Conservation (phyloP, 208 protist species). For the Herpetomonas muscarum region DNA sequence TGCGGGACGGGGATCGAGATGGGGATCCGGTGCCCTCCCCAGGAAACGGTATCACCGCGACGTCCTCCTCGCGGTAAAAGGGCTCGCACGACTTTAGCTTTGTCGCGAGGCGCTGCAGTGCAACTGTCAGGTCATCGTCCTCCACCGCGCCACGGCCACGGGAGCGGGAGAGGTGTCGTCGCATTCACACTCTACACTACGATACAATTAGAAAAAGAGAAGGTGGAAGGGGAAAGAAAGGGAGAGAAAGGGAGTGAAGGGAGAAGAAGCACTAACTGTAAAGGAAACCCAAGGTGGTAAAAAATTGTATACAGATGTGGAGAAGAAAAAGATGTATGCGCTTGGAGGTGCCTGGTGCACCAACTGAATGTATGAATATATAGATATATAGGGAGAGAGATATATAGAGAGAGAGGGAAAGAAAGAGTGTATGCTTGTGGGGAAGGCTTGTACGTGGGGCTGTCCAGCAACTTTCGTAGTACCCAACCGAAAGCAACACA, state of each 20-base stretch:
- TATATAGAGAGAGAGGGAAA: too few relatives aligned
- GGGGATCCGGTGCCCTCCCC: conserved; percentile 23
- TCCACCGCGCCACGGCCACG: conserved; percentile 20
- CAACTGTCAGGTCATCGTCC: conserved; percentile 37
- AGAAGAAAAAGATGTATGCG: too few relatives aligned
- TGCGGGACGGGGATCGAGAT: conserved; percentile 20
- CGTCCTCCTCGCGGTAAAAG: conserved; percentile 75
- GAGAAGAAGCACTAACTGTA: not conserved
- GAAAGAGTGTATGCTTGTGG: too few relatives aligned
- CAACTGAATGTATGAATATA: too few relatives aligned
- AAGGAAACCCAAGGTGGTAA: too few relatives aligned
- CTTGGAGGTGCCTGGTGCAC: too few relatives aligned
- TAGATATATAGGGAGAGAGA: too few relatives aligned
- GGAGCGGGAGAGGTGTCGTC: conserved; percentile 20
- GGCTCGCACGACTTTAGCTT: conserved; percentile 68
- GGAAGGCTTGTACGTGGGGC: too few relatives aligned
- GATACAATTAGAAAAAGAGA: not conserved
- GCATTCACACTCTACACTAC: not conserved
- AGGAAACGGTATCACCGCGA: conserved; percentile 56
- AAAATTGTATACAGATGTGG: too few relatives aligned
- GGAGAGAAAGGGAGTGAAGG: not conserved
- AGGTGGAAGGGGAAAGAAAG: conserved; percentile 14
- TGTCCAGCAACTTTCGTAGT: too few relatives aligned
- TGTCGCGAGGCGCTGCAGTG: conserved; percentile 52
- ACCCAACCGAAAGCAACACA: too few relatives aligned